These are phyloP conservation scores for Mortierella claussenii DNA, from an alignment of 192 early-diverging fungal species.

Conservation along the genomic window DNA sequence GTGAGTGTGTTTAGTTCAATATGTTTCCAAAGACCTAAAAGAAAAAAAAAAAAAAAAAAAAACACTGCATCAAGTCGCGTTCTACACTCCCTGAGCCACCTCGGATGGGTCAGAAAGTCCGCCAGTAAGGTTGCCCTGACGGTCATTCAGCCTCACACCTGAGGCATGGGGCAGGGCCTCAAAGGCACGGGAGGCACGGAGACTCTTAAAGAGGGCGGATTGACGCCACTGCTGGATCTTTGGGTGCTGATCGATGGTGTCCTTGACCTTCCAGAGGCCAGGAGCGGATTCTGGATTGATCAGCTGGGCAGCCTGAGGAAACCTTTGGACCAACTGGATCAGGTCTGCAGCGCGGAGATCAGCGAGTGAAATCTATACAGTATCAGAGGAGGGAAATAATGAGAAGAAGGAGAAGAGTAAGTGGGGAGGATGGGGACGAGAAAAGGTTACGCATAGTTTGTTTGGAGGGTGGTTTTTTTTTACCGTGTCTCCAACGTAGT, in stretches of 20 bases:
- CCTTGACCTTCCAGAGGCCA: constrained; percentile 26
- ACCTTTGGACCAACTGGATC: constrained; percentile 7
- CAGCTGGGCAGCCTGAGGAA: constrained; percentile 1
- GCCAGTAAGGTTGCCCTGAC: constrained; percentile 23
- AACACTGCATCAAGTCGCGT: too few relatives aligned
- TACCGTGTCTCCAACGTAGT: constrained; percentile 41
- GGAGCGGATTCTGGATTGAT: constrained; percentile 19
- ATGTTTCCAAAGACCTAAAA: neutral
- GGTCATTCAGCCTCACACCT: constrained; percentile 15
- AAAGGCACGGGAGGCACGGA: constrained; percentile 5
- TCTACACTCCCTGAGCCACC: too few relatives aligned
- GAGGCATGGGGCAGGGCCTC: constrained; percentile 5
- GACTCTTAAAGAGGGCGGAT: constrained; percentile 22
- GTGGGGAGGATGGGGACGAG: too few relatives aligned
- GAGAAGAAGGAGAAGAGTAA: too few relatives aligned
- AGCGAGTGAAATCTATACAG: constrained; percentile 31
- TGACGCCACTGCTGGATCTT: constrained; percentile 31
- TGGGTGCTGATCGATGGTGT: constrained; percentile 12
- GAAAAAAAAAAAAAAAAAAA: neutral
- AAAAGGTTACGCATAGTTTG: too few relatives aligned
- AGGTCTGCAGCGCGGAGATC: constrained; percentile 23
- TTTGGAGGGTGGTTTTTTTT: too few relatives aligned
- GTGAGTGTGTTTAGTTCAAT: too few relatives aligned
- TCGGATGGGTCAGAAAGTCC: neutral
- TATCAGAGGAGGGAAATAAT: neutral